Conservation (phyloP, 2,329 filamentous ascomycete species). For the Sporothrix inflata region DNA sequence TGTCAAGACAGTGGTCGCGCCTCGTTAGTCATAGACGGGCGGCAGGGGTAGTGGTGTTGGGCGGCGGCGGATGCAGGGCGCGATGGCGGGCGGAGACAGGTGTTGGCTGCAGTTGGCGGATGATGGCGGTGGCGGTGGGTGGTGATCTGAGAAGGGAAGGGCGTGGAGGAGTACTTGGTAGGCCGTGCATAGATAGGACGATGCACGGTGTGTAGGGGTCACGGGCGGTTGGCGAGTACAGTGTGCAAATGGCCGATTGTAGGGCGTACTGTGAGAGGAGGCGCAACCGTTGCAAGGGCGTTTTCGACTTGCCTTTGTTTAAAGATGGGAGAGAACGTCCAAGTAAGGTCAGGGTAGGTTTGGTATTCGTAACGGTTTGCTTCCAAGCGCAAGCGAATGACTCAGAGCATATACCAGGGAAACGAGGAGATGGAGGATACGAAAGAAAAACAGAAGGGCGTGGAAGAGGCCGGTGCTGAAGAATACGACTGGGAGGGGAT, state of each 20-base stretch:
- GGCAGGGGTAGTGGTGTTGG: neutral
- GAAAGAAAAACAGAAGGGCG: constrained; percentile 5
- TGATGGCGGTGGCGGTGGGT: constrained; percentile 9
- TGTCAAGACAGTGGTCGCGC: neutral
- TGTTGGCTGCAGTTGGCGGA: neutral
- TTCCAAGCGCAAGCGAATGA: constrained; percentile 34
- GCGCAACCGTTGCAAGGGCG: neutral
- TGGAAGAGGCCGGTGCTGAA: neutral
- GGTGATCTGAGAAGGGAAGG: neutral
- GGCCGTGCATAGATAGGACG: constrained; percentile 14
- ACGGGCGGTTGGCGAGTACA: neutral
- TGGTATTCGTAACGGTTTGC: neutral
- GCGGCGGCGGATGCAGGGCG: constrained; percentile 22
- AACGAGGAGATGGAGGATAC: neutral
- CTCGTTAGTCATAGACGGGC: constrained; percentile 23
- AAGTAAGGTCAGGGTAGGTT: neutral
- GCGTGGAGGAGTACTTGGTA: constrained; percentile 1
- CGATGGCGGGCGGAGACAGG: constrained; percentile 5
- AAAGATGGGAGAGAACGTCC: neutral
- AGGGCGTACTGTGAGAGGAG: constrained; percentile 19
- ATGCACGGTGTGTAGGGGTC: neutral
- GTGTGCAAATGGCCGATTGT: neutral
- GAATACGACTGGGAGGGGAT: neutral
- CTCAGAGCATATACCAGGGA: constrained; percentile 28
- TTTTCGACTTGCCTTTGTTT: constrained; percentile 15